A percentile compares a stretch with the other conserved stretches of the same genome.
Conservation (phyloP, 2,329 filamentous ascomycete genomes). For the Tolypocladium inflatum region DNA sequence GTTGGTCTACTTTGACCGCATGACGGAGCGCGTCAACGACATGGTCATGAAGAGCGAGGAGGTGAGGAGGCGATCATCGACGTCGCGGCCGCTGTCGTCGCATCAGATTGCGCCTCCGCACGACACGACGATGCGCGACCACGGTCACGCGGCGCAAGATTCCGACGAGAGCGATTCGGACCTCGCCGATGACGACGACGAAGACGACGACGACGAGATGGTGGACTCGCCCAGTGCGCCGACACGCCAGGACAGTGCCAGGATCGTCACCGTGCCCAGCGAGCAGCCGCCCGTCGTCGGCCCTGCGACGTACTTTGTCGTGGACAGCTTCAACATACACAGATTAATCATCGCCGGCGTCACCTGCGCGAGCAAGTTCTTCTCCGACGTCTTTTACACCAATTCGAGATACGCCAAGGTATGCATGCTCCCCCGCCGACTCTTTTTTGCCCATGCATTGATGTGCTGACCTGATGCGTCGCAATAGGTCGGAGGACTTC, state of each 20-base stretch:
- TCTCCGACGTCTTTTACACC: constrained; percentile 97
- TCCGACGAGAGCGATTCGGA: constrained; percentile 40
- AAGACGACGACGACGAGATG: constrained; percentile 25
- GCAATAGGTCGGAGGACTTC: constrained; percentile 79
- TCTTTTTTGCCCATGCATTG: background rate
- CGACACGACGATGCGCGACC: constrained; percentile 21
- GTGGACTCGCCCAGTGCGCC: constrained; percentile 16
- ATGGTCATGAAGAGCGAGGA: constrained; percentile 61
- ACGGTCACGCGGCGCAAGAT: constrained; percentile 12
- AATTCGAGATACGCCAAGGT: constrained; percentile 99
- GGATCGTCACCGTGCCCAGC: constrained; percentile 10
- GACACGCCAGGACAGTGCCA: constrained; percentile 12
- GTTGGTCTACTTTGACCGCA: constrained; percentile 95
- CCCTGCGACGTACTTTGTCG: constrained; percentile 66
- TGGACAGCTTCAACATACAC: constrained; percentile 98
- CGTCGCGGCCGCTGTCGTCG: constrained; percentile 6
- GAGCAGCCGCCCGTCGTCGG: constrained; percentile 13
- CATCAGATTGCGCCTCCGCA: constrained; percentile 5
- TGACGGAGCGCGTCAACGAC: constrained; percentile 92
- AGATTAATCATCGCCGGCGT: constrained; percentile 93
- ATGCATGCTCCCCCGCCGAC: constrained; percentile 18
- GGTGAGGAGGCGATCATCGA: constrained; percentile 23
- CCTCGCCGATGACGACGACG: constrained; percentile 38
- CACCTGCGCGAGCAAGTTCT: constrained; percentile 98
- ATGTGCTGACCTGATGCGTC: constrained; percentile 6